These are phyloP conservation scores for Penicillium verrucosum DNA, from an alignment of 2,329 filamentous ascomycete genomes.

Conservation along the genomic window DNA sequence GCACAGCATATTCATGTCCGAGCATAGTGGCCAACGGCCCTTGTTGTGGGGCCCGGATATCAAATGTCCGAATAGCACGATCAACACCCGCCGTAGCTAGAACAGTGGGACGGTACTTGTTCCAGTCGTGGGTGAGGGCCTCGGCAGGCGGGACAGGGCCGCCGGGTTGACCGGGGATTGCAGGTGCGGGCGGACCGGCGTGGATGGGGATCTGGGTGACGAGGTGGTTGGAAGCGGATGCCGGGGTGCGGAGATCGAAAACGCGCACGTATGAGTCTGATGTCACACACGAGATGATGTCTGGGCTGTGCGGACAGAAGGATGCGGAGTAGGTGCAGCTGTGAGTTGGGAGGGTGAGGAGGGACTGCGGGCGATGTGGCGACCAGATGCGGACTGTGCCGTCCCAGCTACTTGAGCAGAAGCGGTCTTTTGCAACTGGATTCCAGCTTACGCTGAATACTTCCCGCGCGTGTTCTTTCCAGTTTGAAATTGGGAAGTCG, in stretches of 20 bases:
- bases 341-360: conserved; percentile 85
- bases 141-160: conserved; percentile 64
- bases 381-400: conserved; percentile 96
- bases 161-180: conserved; percentile 35
- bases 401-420: conserved; percentile 92
- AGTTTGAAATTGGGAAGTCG: conserved; percentile 85
- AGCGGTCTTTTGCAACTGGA: conserved; percentile 82
- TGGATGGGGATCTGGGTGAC: conserved; percentile 81
- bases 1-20: conserved; percentile 88
- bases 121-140: conserved; percentile 95
- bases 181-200: conserved; percentile 54
- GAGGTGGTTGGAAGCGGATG: conserved; percentile 83
- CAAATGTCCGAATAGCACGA: conserved; percentile 80
- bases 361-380: conserved; percentile 68
- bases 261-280: conserved; percentile 86
- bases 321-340: conserved; percentile 91
- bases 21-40: conserved; percentile 71
- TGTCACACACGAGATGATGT: conserved; percentile 80
- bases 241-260: conserved; percentile 86
- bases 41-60: conserved; percentile 71
- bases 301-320: conserved; percentile 84
- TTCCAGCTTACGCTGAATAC: conserved; percentile 94
- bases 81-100: conserved; percentile 90
- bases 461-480: conserved; percentile 90
- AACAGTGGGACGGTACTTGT: conserved; percentile 86